Evolutionary conservation across 2,329 filamentous ascomycete species (phyloP).

Genomic region (Nothophoma quercina): DNA sequence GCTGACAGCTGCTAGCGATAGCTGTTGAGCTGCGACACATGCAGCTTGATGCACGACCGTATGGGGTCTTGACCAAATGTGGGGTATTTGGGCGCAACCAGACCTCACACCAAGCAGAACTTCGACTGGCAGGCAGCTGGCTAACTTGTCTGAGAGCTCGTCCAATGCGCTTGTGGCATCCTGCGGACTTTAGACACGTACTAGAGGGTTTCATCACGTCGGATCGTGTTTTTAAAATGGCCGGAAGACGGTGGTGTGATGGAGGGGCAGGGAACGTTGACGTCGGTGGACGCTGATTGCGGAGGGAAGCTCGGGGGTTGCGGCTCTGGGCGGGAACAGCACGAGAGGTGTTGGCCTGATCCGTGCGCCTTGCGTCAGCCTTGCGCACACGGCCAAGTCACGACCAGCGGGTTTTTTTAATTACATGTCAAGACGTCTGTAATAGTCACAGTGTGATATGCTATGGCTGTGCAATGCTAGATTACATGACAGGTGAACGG

Average conservation of each 20-base stretch:
- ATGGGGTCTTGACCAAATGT: slow-evolving; percentile 29
- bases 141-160: slow-evolving; percentile 17
- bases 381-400: slow-evolving; percentile 3
- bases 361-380: slow-evolving; percentile 2
- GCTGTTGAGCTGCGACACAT: slow-evolving; percentile 39
- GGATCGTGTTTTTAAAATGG: slow-evolving; percentile 21
- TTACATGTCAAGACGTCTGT: background rate
- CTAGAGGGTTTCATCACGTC: slow-evolving; percentile 21
- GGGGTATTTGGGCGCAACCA: slow-evolving; percentile 37
- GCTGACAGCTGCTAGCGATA: slow-evolving; percentile 26
- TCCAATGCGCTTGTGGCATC: slow-evolving; percentile 29
- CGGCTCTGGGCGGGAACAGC: slow-evolving; percentile 8
- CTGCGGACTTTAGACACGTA: background rate
- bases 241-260: slow-evolving; percentile 20
- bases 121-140: slow-evolving; percentile 13
- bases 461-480: background rate
- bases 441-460: background rate
- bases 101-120: slow-evolving; percentile 12
- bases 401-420: background rate
- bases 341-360: background rate
- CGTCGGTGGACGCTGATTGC: slow-evolving; percentile 18
- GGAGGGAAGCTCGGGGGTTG: slow-evolving; percentile 16
- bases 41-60: slow-evolving; percentile 34
- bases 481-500: slow-evolving; percentile 7
- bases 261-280: slow-evolving; percentile 17